phyloP scores from a whole-genome alignment of 2,329 filamentous ascomycete genomes.

The Periglandula ipomoeae region DNA sequence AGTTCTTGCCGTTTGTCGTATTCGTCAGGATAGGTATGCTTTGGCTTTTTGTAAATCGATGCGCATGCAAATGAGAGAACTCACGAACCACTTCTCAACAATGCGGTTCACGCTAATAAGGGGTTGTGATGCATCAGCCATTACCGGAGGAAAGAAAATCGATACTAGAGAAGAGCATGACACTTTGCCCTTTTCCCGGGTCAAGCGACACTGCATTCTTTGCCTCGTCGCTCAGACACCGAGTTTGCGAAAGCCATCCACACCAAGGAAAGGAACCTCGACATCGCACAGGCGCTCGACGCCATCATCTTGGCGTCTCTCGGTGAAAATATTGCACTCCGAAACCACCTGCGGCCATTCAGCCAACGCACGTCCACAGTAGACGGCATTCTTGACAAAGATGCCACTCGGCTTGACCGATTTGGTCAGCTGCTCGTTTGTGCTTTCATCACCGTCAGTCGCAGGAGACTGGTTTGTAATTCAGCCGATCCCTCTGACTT shows the following conservation, averaged over 20 bases:
- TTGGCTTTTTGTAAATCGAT: not conserved
- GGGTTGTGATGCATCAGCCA: not conserved
- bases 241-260: slow-evolving; percentile 30
- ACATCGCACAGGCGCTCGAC: slow-evolving; percentile 56
- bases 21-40: not conserved
- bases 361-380: slow-evolving; percentile 64
- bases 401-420: slow-evolving; percentile 37
- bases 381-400: slow-evolving; percentile 41
- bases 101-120: not conserved
- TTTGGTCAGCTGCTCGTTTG: slow-evolving; percentile 26
- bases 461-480: not conserved
- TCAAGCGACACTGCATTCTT: not conserved
- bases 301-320: slow-evolving; percentile 65
- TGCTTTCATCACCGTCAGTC: slow-evolving; percentile 6
- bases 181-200: not conserved
- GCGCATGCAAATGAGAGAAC: not conserved
- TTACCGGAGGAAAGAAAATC: not conserved
- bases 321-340: slow-evolving; percentile 75
- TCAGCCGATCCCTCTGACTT: no score
- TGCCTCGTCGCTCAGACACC: not conserved
- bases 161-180: not conserved
- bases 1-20: not conserved
- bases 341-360: slow-evolving; percentile 69
- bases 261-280: slow-evolving; percentile 40
- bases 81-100: not conserved